These are phyloP conservation scores for Spergularia azorica DNA, from an alignment of 179 eudicot genomes.

Conservation along the genomic window DNA sequence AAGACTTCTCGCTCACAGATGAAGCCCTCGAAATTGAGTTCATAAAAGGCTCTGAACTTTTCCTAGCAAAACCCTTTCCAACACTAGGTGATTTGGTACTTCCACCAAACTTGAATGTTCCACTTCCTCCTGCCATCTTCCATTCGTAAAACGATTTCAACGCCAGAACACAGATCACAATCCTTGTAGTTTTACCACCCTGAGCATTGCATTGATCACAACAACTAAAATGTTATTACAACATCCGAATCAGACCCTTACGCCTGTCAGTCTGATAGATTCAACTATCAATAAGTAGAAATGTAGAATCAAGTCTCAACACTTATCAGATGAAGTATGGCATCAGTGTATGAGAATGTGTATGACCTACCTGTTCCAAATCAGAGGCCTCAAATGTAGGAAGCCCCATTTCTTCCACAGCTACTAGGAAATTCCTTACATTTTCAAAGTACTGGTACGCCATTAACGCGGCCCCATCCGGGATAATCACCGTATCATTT, in stretches of 20 bases:
- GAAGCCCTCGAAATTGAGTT: constrained; percentile 57
- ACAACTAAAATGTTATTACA: background rate
- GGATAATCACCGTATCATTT: constrained; percentile 66
- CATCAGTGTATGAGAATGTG: background rate
- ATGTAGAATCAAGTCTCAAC: background rate
- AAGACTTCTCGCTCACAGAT: constrained; percentile 57
- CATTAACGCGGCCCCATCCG: constrained; percentile 89
- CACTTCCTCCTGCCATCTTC: constrained; percentile 76
- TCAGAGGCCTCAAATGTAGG: constrained; percentile 97
- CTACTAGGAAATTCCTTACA: constrained; percentile 77
- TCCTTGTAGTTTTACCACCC: constrained; percentile 93
- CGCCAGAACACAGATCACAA: constrained; percentile 79
- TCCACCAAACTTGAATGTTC: constrained; percentile 76
- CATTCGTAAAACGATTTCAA: constrained; percentile 78
- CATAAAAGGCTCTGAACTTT: constrained; percentile 79
- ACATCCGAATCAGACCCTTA: background rate
- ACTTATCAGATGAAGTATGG: background rate
- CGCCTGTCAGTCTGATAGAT: background rate
- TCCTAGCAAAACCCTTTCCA: constrained; percentile 59
- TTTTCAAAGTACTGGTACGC: constrained; percentile 93
- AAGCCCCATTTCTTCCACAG: constrained; percentile 78
- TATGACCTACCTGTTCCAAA: constrained; percentile 72
- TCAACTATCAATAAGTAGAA: background rate
- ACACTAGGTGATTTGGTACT: constrained; percentile 49
- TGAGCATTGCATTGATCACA: constrained; percentile 29